phyloP scores from a whole-genome alignment of 2,329 filamentous ascomycete species.

The Paecilomyces fulvus region DNA sequence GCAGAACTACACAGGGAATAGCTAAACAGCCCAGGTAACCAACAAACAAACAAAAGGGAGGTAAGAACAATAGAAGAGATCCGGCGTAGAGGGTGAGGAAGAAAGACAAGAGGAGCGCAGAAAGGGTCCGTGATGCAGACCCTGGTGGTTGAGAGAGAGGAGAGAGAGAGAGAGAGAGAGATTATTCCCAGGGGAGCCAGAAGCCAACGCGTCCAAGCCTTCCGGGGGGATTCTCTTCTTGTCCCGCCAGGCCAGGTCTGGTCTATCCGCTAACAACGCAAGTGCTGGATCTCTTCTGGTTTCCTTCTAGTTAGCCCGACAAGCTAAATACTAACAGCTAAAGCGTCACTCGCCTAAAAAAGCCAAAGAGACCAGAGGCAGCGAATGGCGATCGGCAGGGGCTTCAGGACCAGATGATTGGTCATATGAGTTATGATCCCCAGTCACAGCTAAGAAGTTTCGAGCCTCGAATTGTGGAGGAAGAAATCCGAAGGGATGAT shows the following conservation, averaged over 20 bases:
- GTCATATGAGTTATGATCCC: not conserved
- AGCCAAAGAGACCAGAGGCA: not conserved
- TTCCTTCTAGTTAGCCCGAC: not conserved
- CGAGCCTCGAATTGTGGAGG: not conserved
- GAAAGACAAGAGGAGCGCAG: not conserved
- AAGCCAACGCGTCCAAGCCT: not conserved
- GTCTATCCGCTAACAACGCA: not conserved
- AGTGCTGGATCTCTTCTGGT: not conserved
- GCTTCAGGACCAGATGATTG: not conserved
- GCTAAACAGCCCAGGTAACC: not conserved
- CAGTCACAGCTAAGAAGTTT: not conserved
- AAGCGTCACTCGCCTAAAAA: not conserved
- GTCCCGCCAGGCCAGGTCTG: too few species aligned
- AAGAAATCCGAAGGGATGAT: not conserved
- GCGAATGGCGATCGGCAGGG: not conserved
- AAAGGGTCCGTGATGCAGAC: not conserved
- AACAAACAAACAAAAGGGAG: not conserved
- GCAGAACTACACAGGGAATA: not conserved
- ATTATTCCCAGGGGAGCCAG: too few species aligned
- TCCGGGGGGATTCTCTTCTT: not conserved
- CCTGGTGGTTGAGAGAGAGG: not conserved
- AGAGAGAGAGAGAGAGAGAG: too few species aligned
- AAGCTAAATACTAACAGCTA: not conserved
- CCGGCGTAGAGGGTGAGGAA: not conserved
- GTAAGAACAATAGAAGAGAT: not conserved